Evolutionary conservation across 2,329 filamentous ascomycete species (phyloP), one percentile per base, ranked within the genome.

Genomic region (Aspergillus brunneoviolaceus): DNA sequence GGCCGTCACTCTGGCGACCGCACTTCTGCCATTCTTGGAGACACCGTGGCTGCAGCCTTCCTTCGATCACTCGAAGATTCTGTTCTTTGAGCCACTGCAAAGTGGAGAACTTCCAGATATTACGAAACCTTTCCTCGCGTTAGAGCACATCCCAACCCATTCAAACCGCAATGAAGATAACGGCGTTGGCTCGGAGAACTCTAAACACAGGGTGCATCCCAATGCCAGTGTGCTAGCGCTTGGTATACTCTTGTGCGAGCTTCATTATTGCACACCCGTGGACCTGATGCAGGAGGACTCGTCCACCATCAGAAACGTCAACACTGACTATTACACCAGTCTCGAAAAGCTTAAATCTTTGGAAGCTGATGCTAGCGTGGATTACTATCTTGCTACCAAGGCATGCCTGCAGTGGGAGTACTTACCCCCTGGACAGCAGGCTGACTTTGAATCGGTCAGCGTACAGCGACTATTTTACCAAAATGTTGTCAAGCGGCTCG

Each of bases 391-490:
- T 54, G 67, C 67, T 60, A 67, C 65, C 52, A 69, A 69, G 52
- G 67, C 67, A 64, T 69, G 67, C 62, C 62, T 69, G 19, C 21
- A 31, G 29, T 35, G 66, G 63, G 67, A 69, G 53, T 69, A 69
- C 54, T 67, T 54, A 55, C 67, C 67, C 48, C 31, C 31, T 61
- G 64, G 60, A 58, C 51, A 58, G 39, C 52, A 51, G 14, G 52
- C 67, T 60, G 57, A 62, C 47, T 69, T 69, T 35, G 67, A 70
- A 50, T 48, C 33, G 61, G 61, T 62, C 55, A 65, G 58, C 51
- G 67, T 70, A 59, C 67, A 70, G 63, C 59, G 65, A 59, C 67
- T 69, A 45, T 70, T 70, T 64, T 69, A 70, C 42, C 67, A 69
- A 58, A 69, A 69, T 45, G 67, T 69, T 48, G 60, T 69, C 61